Base-by-base conservation (phyloP, 1,284 basidiomycete genomes). In the Microbotryum scabiosae region DNA sequence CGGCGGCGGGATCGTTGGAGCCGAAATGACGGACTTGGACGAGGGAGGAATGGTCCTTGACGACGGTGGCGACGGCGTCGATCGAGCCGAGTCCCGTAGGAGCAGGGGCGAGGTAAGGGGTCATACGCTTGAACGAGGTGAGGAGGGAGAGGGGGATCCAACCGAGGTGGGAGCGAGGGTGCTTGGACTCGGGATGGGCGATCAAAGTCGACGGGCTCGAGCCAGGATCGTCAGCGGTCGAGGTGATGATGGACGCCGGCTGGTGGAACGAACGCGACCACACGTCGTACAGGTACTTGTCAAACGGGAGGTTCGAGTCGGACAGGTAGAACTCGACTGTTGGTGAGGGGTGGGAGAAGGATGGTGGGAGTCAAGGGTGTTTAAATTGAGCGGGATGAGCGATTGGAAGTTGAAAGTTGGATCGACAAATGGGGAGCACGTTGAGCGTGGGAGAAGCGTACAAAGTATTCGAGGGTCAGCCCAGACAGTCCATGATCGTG, bases 271-370 rank as follows among this genome's bases (percentile, higher is more conserved):
- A 63, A 20, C 55, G 52, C 25, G 67, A 53, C 62, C 63, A 69
- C 28, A 65, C 57, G n/a, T 28, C 36, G 87, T 90, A 97, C 85
- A 97, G 91, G 80, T 96, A 97, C 85, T 88, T 92, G 83, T 97
- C 96, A 71, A 85, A 93, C 16, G 96, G 94, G 54, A 98, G 82
- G 78, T 98, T 98, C 36, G 91, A 84, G 77, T 96, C 90, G 56
- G 88, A 88, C 77, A 98, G 93, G 81, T 98, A 98, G 77, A 97
- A 98, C 76, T 94, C 90, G 72, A 97, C 93, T 96, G 65, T 16
- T 6, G 20, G 21, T 10, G 12, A 18, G 16, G 45, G 21, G 2
- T 3, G 18, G 28, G 41, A 28, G 3, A 5, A 46, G 54, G 21
- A 47, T 18, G 25, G 1, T 10, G 1, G 21, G 25, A 12, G 18